Evolutionary conservation across 257 asterid genomes (phyloP).

Genomic region (Perilla frutescens): DNA sequence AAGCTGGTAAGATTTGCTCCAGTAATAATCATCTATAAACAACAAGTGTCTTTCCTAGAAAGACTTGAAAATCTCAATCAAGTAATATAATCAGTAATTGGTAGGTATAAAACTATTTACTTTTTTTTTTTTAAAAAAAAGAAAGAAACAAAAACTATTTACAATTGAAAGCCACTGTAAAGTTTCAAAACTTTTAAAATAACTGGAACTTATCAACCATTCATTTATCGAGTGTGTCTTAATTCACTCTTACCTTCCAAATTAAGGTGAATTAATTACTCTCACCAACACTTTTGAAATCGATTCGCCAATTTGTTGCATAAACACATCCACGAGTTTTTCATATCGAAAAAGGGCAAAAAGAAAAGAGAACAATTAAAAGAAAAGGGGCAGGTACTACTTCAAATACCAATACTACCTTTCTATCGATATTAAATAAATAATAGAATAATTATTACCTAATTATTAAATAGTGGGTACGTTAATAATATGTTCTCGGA

Average conservation of each 20-base stretch:
- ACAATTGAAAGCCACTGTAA: not conserved
- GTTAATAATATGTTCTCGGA: too few species aligned
- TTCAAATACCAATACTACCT: too few species aligned
- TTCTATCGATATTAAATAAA: too few species aligned
- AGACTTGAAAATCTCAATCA: conserved; percentile 16
- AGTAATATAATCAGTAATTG: not conserved
- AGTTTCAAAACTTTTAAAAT: conserved; percentile 15
- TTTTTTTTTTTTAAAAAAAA: not conserved
- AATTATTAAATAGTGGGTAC: too few species aligned
- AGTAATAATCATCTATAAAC: not conserved
- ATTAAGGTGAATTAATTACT: too few species aligned
- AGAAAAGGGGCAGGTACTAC: too few species aligned
- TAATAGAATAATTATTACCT: too few species aligned
- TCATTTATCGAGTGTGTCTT: not conserved
- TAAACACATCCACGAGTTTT: too few species aligned
- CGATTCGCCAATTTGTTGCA: too few species aligned
- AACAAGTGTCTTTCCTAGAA: conserved; percentile 18
- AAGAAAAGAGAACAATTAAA: too few species aligned
- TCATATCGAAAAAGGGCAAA: too few species aligned
- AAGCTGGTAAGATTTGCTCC: conserved; percentile 21
- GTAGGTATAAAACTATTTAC: conserved; percentile 12
- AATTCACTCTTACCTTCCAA: conserved; percentile 9
- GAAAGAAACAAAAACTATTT: not conserved
- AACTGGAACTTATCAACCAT: conserved; percentile 10
- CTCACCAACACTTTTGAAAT: too few species aligned